Percentiles rank a stretch among this genome's conserved stretches.
phyloP scores from a whole-genome alignment of 2,329 filamentous ascomycete species.

The Talaromyces atroroseus region DNA sequence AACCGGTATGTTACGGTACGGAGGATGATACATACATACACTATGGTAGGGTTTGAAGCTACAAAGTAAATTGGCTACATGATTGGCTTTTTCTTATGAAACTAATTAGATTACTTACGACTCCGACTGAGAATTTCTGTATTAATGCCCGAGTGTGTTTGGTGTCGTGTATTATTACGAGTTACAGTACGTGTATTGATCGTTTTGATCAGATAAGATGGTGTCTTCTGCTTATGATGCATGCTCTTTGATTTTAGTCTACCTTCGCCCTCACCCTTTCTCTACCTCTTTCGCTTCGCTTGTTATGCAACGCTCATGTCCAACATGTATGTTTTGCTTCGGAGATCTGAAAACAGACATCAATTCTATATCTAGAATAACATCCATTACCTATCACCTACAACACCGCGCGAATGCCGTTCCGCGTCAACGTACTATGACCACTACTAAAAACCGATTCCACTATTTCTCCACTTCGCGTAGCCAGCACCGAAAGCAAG shows the following conservation, averaged over 20 bases:
- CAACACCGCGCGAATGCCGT: conserved; percentile 1
- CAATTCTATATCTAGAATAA: not conserved
- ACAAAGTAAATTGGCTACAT: too few relatives aligned
- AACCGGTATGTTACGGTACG: not conserved
- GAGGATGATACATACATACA: too few relatives aligned
- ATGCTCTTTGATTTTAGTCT: not conserved
- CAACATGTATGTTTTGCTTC: not conserved
- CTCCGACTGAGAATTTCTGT: too few relatives aligned
- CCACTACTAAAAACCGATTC: conserved; percentile 60
- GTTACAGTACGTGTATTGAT: not conserved
- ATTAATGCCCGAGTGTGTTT: not conserved
- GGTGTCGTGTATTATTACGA: not conserved
- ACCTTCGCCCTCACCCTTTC: too few relatives aligned
- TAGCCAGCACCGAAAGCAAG: conserved; percentile 70
- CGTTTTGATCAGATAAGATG: conserved; percentile 6
- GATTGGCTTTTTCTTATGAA: too few relatives aligned
- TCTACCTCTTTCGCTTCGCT: not conserved
- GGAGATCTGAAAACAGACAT: not conserved
- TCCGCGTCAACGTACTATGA: not conserved
- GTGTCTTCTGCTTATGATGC: not conserved
- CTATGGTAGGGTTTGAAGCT: not conserved
- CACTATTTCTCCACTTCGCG: conserved; percentile 72
- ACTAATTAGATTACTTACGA: too few relatives aligned
- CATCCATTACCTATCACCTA: not conserved
- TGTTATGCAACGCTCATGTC: not conserved